These are phyloP conservation scores for Chlamydomonas sphaeroides DNA, from an alignment of 139 green algal genomes.

Conservation along the genomic window DNA sequence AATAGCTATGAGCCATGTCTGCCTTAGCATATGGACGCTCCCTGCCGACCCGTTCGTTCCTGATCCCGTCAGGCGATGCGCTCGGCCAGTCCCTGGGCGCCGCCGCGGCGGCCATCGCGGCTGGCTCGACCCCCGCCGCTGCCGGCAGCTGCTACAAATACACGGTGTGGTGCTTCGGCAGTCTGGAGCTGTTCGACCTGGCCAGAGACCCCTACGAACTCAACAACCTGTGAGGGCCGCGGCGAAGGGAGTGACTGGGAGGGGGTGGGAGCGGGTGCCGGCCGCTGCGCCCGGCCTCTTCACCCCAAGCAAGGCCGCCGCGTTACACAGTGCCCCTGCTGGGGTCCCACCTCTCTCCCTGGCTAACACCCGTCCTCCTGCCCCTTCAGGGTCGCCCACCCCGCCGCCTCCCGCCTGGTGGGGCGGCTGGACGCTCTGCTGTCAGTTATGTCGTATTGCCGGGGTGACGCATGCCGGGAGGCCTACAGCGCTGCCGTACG, in stretches of 20 bases:
- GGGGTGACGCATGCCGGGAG: not conserved
- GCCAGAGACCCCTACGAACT: not conserved
- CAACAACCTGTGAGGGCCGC: not conserved
- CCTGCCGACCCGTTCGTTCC: too few species aligned
- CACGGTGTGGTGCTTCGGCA: conserved; percentile 4
- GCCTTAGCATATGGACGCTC: too few species aligned
- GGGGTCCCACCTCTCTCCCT: too few species aligned
- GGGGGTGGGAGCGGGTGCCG: too few species aligned
- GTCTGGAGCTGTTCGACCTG: conserved; percentile 13
- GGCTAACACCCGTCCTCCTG: too few species aligned
- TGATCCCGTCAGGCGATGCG: too few species aligned
- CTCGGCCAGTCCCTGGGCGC: not conserved
- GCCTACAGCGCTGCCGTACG: not conserved
- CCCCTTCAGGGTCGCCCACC: not conserved
- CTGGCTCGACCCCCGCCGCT: not conserved
- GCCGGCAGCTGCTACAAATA: conserved; percentile 34
- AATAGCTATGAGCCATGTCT: too few species aligned
- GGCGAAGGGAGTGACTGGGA: too few species aligned
- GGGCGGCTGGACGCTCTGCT: conserved; percentile 4
- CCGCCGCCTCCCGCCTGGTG: not conserved
- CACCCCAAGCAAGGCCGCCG: not conserved
- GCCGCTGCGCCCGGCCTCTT: not conserved
- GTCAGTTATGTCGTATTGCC: not conserved
- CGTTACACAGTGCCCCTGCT: too few species aligned
- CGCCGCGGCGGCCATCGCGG: not conserved